These are phyloP conservation scores for Royoungia palumana DNA, from an alignment of 768 basidiomycete genomes.

Conservation along the genomic window DNA sequence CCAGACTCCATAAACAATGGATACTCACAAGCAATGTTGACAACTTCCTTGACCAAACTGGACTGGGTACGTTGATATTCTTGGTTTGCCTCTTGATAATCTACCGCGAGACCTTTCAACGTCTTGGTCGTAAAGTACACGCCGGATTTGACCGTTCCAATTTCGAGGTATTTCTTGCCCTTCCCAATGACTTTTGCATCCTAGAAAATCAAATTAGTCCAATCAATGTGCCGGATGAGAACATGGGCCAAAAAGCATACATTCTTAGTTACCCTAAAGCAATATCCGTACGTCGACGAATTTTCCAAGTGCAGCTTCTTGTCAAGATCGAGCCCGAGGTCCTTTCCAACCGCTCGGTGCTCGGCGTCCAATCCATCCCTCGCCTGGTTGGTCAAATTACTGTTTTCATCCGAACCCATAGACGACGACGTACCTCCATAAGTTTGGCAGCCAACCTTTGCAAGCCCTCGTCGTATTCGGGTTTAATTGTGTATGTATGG, in stretches of 20 bases:
- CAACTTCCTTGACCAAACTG: constrained; percentile 86
- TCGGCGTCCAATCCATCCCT: constrained; percentile 83
- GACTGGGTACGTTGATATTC: constrained; percentile 75
- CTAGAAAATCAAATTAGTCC: constrained; percentile 37
- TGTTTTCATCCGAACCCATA: background rate
- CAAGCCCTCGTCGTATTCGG: constrained; percentile 81
- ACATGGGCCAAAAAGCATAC: constrained; percentile 41
- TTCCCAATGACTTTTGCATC: constrained; percentile 70
- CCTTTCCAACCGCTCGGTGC: constrained; percentile 64
- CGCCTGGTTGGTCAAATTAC: constrained; percentile 32
- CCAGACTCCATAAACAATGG: background rate
- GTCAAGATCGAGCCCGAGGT: constrained; percentile 79
- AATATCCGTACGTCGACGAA: constrained; percentile 84
- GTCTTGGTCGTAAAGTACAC: constrained; percentile 81
- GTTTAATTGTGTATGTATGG: constrained; percentile 89
- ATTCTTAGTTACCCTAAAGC: constrained; percentile 87
- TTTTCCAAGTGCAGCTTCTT: constrained; percentile 97
- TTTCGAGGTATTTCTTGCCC: constrained; percentile 73
- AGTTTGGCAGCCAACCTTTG: constrained; percentile 67
- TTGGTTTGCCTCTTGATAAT: constrained; percentile 64
- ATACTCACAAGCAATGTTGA: constrained; percentile 80
- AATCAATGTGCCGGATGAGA: background rate
- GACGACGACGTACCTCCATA: constrained; percentile 39
- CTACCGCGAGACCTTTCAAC: constrained; percentile 68
- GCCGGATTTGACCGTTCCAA: constrained; percentile 82